phyloP scores from a whole-genome alignment of 306 rosid genomes.

The Citrullus colocynthis region DNA sequence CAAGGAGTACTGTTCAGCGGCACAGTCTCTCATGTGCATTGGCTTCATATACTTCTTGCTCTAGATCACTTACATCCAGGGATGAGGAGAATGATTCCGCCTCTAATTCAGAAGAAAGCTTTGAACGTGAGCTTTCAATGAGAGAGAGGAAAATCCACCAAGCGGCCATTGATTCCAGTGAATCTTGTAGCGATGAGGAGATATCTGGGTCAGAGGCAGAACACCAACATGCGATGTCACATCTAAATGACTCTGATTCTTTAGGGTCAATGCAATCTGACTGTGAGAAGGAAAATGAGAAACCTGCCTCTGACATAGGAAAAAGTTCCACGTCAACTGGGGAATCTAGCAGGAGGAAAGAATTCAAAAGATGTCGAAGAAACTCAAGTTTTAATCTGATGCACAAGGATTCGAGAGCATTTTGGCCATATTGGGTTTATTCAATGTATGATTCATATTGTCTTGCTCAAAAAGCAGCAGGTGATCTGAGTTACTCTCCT shows the following conservation, averaged over 20 bases:
- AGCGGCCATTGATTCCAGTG: conserved; percentile 31
- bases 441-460: conserved; percentile 79
- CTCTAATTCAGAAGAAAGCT: conserved; percentile 61
- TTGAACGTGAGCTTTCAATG: conserved; percentile 50
- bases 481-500: conserved; percentile 24
- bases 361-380: conserved; percentile 18
- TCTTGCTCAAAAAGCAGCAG: conserved; percentile 80
- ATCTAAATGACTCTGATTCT: conserved; percentile 30
- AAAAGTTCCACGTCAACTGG: conserved; percentile 37
- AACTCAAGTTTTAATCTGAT: conserved; percentile 18
- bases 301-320: conserved; percentile 21
- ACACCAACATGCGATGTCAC: conserved; percentile 23
- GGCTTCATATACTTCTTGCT: conserved; percentile 24
- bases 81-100: conserved; percentile 36
- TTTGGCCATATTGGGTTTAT: conserved; percentile 83
- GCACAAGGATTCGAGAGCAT: conserved; percentile 51
- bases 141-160: conserved; percentile 45
- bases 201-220: conserved; percentile 27
- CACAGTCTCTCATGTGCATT: not conserved
- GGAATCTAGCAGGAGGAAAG: conserved; percentile 27
- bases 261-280: conserved; percentile 23
- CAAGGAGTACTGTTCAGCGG: conserved; percentile 17
- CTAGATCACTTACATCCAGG: conserved; percentile 22
- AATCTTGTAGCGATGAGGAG: conserved; percentile 35
- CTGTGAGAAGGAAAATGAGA: conserved; percentile 24